phyloP scores from a whole-genome alignment of 345 rosid genomes.

The Ceriops decandra region DNA sequence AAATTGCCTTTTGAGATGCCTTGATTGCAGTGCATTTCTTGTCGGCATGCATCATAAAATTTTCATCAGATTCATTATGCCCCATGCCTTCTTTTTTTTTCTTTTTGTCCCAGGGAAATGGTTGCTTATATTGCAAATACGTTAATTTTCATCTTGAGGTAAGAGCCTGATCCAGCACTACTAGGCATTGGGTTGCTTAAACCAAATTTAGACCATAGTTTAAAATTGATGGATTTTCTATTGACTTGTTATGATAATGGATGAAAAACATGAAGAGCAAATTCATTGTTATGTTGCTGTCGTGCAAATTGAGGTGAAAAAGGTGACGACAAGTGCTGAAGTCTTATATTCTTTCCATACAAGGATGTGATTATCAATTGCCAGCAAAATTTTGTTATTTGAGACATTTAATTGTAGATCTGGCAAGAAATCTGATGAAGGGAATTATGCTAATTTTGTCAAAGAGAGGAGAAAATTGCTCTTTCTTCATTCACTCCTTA shows the following conservation, averaged over 20 bases:
- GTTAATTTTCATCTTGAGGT: slow-evolving; percentile 90
- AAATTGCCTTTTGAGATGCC: background rate
- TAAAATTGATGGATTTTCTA: background rate
- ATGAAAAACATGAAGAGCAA: background rate
- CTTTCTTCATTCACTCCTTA: too few species aligned
- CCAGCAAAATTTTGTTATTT: background rate
- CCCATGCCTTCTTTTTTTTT: background rate
- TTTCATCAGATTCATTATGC: background rate
- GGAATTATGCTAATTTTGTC: too few species aligned
- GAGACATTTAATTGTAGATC: background rate
- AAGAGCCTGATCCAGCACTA: slow-evolving; percentile 19
- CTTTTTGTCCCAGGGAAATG: slow-evolving; percentile 68
- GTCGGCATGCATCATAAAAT: background rate
- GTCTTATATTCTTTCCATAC: background rate
- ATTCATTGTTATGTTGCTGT: background rate
- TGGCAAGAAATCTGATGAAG: background rate
- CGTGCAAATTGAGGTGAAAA: background rate
- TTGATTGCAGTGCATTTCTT: background rate
- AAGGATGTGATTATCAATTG: background rate
- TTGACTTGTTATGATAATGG: background rate
- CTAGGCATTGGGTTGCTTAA: background rate
- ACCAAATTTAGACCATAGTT: background rate
- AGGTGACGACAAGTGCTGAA: background rate
- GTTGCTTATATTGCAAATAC: slow-evolving; percentile 97
- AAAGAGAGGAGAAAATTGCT: too few species aligned